A percentile compares a stretch with the other conserved stretches of the same genome.
phyloP scores from a whole-genome alignment of 2,329 filamentous ascomycete genomes.

The Colletotrichum tofieldiae region DNA sequence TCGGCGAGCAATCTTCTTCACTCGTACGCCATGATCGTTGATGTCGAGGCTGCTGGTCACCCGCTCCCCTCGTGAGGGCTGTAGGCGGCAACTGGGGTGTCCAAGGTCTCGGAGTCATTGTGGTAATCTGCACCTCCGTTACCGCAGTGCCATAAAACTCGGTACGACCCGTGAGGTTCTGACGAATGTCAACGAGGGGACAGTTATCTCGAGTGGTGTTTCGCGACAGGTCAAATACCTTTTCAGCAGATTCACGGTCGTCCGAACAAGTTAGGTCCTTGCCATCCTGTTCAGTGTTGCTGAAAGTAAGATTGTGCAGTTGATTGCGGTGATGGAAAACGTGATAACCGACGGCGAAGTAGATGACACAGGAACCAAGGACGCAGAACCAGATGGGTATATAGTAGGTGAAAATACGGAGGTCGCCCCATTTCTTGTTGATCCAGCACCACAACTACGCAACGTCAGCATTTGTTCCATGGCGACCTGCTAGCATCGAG shows the following conservation, averaged over 20 bases:
- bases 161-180: conserved; percentile 49
- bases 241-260: conserved; percentile 51
- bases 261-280: conserved; percentile 51
- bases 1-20: conserved; percentile 25
- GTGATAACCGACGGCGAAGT: conserved; percentile 71
- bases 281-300: conserved; percentile 56
- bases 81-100: conserved; percentile 41
- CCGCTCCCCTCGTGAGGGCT: conserved; percentile 12
- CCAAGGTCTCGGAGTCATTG: conserved; percentile 39
- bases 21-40: conserved; percentile 39
- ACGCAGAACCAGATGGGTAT: conserved; percentile 75
- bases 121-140: conserved; percentile 66
- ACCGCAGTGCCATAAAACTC: conserved; percentile 66
- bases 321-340: conserved; percentile 73
- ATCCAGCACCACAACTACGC: conserved; percentile 76
- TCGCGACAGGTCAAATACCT: conserved; percentile 48
- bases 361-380: conserved; percentile 68
- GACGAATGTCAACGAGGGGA: conserved; percentile 21
- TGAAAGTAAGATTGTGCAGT: conserved; percentile 68
- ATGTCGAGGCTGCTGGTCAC: conserved; percentile 26
- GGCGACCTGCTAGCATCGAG: background rate
- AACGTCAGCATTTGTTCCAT: background rate
- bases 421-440: conserved; percentile 65
- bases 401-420: conserved; percentile 75
- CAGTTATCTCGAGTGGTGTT: background rate